phyloP scores from a whole-genome alignment of 2,329 filamentous ascomycete genomes.

The Dothiorella sarmentorum region DNA sequence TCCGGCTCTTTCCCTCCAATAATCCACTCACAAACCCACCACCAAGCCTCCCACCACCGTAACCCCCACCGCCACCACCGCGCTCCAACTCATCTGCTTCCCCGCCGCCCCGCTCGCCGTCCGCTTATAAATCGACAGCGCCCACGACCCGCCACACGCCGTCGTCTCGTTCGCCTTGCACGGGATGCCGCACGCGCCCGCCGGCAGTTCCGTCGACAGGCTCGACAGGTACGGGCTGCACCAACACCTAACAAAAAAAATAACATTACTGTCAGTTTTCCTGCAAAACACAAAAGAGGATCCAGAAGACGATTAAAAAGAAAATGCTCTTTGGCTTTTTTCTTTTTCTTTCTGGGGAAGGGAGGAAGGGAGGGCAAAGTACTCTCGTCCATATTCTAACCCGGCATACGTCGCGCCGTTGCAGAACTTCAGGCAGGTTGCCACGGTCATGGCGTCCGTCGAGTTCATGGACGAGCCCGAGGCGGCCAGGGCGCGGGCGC shows the following conservation, averaged over 20 bases:
- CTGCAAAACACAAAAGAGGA: neutral
- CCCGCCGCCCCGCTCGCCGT: neutral
- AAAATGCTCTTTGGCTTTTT: no score
- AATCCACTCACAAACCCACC: neutral
- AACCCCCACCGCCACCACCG: neutral
- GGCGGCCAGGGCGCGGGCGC: conserved; percentile 9
- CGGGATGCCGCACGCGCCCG: neutral
- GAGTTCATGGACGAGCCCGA: conserved; percentile 6
- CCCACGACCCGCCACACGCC: conserved; percentile 15
- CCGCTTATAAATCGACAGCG: conserved; percentile 14
- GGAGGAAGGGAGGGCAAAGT: neutral
- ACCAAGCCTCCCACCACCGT: neutral
- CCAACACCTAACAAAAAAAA: conserved; percentile 4
- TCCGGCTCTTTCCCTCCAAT: no score
- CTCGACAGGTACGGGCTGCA: conserved; percentile 5
- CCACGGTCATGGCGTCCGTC: conserved; percentile 4
- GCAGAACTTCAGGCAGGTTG: conserved; percentile 1
- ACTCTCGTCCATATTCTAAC: conserved; percentile 16
- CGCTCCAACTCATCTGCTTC: neutral
- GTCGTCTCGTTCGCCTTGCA: neutral
- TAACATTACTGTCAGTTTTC: no score
- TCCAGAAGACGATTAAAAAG: neutral
- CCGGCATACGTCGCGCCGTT: conserved; percentile 3
- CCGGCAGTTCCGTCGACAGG: conserved; percentile 6
- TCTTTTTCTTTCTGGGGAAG: no score